Percentiles rank a stretch among this genome's conserved stretches.
Conservation (phyloP, 768 basidiomycete genomes). For the Pisolithus sp. region DNA sequence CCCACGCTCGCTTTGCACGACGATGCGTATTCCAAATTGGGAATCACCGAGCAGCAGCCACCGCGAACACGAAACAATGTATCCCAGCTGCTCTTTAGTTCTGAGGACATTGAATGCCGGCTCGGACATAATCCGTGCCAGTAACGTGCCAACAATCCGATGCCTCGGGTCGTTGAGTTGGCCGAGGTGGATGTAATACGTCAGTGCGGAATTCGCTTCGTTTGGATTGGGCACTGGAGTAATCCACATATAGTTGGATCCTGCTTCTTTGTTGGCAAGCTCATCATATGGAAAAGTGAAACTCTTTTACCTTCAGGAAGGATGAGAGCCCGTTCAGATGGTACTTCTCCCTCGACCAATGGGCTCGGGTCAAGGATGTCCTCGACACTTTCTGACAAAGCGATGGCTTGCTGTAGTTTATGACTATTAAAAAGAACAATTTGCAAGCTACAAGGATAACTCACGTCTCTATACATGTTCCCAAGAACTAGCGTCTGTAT, state of each 20-base stretch:
- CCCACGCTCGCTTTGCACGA: slow-evolving; percentile 83
- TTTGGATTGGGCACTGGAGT: slow-evolving; percentile 70
- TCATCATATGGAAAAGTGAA: neutral
- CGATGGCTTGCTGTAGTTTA: slow-evolving; percentile 60
- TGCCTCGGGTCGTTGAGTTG: slow-evolving; percentile 52
- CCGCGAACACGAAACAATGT: slow-evolving; percentile 65
- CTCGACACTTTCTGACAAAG: slow-evolving; percentile 68
- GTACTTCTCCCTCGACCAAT: slow-evolving; percentile 21
- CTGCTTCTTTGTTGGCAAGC: slow-evolving; percentile 34
- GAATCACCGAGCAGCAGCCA: slow-evolving; percentile 59
- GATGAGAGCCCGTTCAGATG: slow-evolving; percentile 48
- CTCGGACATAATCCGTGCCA: slow-evolving; percentile 82
- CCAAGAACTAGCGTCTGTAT: slow-evolving; percentile 74
- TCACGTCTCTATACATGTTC: slow-evolving; percentile 77
- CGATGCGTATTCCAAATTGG: slow-evolving; percentile 70
- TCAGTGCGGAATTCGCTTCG: slow-evolving; percentile 80
- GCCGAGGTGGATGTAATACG: slow-evolving; percentile 83
- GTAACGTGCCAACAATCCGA: slow-evolving; percentile 63
- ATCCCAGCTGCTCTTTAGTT: slow-evolving; percentile 94
- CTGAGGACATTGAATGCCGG: slow-evolving; percentile 88
- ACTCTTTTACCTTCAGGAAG: slow-evolving; percentile 57
- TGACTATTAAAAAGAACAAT: neutral
- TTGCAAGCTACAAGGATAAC: slow-evolving; percentile 19
- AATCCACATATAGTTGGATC: slow-evolving; percentile 62
- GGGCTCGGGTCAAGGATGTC: slow-evolving; percentile 50